Evolutionary conservation across 1,139 yeast species (phyloP).

Genomic region (Candida anutae): DNA sequence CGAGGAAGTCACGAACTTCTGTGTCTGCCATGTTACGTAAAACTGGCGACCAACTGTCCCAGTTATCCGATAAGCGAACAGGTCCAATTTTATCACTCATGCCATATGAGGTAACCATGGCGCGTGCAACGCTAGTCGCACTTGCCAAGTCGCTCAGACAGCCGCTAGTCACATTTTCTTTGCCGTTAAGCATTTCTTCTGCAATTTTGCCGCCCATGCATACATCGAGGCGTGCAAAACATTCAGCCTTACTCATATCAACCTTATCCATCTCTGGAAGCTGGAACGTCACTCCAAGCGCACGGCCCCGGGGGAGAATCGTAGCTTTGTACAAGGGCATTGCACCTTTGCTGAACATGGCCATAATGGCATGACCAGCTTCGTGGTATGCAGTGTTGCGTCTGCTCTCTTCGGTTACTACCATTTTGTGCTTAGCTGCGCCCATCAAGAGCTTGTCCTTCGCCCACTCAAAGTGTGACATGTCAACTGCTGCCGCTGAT

Average conservation of each 20-base stretch:
- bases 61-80: constrained; percentile 73
- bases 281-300: constrained; percentile 94
- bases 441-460: constrained; percentile 97
- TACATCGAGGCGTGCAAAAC: constrained; percentile 87
- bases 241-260: constrained; percentile 83
- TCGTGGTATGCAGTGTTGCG: constrained; percentile 95
- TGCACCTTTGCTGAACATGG: constrained; percentile 92
- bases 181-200: constrained; percentile 86
- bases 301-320: constrained; percentile 92
- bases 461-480: constrained; percentile 97
- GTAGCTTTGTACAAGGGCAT: constrained; percentile 96
- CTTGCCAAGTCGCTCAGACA: constrained; percentile 85
- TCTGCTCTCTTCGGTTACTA: constrained; percentile 89
- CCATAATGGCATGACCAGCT: constrained; percentile 99
- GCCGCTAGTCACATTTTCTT: constrained; percentile 89
- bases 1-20: constrained; percentile 72
- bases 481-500: constrained; percentile 83
- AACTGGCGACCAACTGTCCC: constrained; percentile 92
- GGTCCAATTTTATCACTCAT: constrained; percentile 96
- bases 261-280: constrained; percentile 98
- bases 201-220: constrained; percentile 99
- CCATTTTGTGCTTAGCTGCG: constrained; percentile 97
- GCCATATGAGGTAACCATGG: constrained; percentile 95
- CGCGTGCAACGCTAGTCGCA: constrained; percentile 91
- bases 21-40: constrained; percentile 86